A percentile compares a stretch with the other conserved stretches of the same genome.
phyloP scores from a whole-genome alignment of 805 yeast genomes.

The Cyberlindnera euphorbiiphila region DNA sequence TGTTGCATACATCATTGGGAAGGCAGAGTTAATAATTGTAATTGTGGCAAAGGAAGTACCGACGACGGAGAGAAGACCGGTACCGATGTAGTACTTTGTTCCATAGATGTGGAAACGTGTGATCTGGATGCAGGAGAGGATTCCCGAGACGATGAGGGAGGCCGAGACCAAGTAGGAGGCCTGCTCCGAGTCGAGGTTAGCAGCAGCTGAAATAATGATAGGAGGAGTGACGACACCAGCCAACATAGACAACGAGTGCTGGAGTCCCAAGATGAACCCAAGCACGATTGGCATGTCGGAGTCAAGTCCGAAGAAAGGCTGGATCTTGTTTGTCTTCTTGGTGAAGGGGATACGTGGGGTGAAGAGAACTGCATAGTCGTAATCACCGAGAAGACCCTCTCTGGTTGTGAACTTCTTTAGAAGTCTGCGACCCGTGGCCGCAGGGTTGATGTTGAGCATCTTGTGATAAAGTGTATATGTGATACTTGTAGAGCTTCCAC shows the following conservation, averaged over 20 bases:
- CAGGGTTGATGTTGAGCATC: background rate
- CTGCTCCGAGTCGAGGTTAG: conserved; percentile 47
- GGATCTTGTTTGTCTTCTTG: conserved; percentile 43
- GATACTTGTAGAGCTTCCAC: background rate
- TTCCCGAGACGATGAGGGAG: conserved; percentile 64
- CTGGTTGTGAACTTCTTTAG: conserved; percentile 55
- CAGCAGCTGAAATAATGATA: conserved; percentile 59
- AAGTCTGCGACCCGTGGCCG: background rate
- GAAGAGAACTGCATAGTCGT: conserved; percentile 76
- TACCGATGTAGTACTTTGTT: conserved; percentile 77
- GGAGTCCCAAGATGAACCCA: conserved; percentile 77
- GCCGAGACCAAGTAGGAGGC: conserved; percentile 69
- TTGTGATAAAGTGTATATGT: background rate
- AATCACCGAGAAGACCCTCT: conserved; percentile 84
- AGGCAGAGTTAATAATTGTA: conserved; percentile 67
- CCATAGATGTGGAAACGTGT: conserved; percentile 72
- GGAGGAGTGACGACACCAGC: conserved; percentile 91
- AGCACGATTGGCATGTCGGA: conserved; percentile 77
- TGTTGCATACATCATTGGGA: conserved; percentile 73
- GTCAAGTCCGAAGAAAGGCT: conserved; percentile 81
- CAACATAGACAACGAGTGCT: conserved; percentile 85
- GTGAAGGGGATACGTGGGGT: conserved; percentile 76
- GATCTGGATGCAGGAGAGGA: conserved; percentile 71
- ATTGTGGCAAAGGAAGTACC: conserved; percentile 91
- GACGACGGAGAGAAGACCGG: conserved; percentile 85